These are phyloP conservation scores for Austroboletus novae-zelandiae DNA, from an alignment of 1,284 basidiomycete genomes.

Conservation along the genomic window DNA sequence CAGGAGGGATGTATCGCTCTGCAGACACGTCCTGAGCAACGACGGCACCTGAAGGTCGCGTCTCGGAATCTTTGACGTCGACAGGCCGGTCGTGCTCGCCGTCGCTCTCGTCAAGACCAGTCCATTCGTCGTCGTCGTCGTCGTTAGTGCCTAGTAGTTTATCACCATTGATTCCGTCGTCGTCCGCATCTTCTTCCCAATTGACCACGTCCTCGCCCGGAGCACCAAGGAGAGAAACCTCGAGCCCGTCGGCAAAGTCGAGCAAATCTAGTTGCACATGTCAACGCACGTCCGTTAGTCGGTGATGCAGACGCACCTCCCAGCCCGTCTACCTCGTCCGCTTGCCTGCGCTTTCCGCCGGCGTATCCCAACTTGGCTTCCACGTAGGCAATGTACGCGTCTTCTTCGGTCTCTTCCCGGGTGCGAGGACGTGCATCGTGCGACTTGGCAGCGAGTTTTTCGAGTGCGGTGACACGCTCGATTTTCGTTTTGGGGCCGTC, in stretches of 20 bases:
- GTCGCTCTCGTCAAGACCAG: conserved; percentile 18
- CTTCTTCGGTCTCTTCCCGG: conserved; percentile 60
- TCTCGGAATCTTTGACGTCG: neutral
- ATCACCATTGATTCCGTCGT: conserved; percentile 8
- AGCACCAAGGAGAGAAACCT: conserved; percentile 5
- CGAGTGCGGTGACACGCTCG: conserved; percentile 27
- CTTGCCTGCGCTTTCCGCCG: conserved; percentile 36
- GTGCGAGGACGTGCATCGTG: conserved; percentile 25
- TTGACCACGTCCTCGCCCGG: neutral
- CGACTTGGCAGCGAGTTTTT: conserved; percentile 32
- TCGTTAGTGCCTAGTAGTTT: neutral
- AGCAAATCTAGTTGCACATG: conserved; percentile 41
- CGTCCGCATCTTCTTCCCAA: neutral
- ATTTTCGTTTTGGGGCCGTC: conserved; percentile 4
- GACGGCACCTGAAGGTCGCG: conserved; percentile 17
- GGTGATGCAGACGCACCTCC: conserved; percentile 42
- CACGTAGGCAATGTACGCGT: conserved; percentile 74
- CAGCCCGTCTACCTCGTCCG: conserved; percentile 59
- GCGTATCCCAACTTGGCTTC: conserved; percentile 67
- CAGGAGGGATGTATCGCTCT: conserved; percentile 64
- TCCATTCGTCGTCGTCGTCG: conserved; percentile 19
- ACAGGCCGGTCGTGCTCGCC: conserved; percentile 15
- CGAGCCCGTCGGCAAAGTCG: conserved; percentile 45
- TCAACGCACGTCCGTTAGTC: neutral
- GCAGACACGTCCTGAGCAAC: neutral